Conservation (phyloP, 352 stramenopile species). For the Phytophthora podocarpi region DNA sequence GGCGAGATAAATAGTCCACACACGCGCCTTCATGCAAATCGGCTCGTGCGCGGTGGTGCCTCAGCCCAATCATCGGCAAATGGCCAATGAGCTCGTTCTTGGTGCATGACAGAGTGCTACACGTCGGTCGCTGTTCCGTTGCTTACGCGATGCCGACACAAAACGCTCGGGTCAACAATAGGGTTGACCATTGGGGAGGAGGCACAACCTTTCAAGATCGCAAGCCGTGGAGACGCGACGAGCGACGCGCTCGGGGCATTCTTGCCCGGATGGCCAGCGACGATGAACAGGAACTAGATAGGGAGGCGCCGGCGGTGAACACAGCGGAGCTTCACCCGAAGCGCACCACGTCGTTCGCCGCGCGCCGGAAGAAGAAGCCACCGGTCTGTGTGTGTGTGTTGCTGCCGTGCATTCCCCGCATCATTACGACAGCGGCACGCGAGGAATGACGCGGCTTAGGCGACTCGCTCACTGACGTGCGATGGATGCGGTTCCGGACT, state of each 20-base stretch:
- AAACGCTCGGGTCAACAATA: conserved; percentile 34
- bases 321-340: conserved; percentile 59
- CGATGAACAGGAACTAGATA: conserved; percentile 5
- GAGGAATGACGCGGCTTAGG: not conserved
- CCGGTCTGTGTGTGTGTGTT: conserved; percentile 20
- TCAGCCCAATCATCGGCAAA: conserved; percentile 32
- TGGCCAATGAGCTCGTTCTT: conserved; percentile 25
- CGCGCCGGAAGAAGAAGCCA: conserved; percentile 50
- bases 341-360: conserved; percentile 65
- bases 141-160: conserved; percentile 13
- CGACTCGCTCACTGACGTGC: conserved; percentile 23
- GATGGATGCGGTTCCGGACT: conserved; percentile 6
- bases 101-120: conserved; percentile 16
- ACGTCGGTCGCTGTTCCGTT: too few species aligned
- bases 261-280: conserved; percentile 2
- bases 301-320: conserved; percentile 14
- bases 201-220: conserved; percentile 39
- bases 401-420: too few species aligned
- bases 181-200: not conserved
- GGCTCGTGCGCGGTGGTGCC: conserved; percentile 18
- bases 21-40: conserved; percentile 24
- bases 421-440: conserved; percentile 1
- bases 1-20: too few species aligned
- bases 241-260: conserved; percentile 6
- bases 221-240: conserved; percentile 7